Evolutionary conservation across 257 asterid species (phyloP).

Genomic region (Phtheirospermum japonicum): DNA sequence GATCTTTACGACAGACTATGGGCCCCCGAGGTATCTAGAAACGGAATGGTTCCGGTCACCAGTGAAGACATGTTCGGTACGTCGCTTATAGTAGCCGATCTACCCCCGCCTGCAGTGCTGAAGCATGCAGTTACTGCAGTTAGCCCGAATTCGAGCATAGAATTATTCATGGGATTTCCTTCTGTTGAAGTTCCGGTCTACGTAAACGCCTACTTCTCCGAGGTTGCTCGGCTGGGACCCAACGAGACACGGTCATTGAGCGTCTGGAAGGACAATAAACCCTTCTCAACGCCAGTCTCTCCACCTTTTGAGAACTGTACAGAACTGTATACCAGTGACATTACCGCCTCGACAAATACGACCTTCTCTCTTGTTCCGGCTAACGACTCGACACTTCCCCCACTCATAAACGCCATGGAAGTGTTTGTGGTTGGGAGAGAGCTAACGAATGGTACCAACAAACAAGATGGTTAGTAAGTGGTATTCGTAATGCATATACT

Average conservation of each 20-base stretch:
- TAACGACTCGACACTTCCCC: constrained; percentile 50
- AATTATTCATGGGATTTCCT: constrained; percentile 33
- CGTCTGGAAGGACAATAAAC: constrained; percentile 20
- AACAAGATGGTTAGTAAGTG: constrained; percentile 39
- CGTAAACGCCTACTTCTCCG: constrained; percentile 54
- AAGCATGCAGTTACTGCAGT: constrained; percentile 40
- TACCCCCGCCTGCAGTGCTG: constrained; percentile 49
- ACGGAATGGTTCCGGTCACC: not conserved
- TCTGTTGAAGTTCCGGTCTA: constrained; percentile 26
- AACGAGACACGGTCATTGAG: constrained; percentile 39
- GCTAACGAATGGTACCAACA: constrained; percentile 38
- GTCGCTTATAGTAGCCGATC: constrained; percentile 21
- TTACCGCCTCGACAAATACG: constrained; percentile 30
- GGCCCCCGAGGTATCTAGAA: constrained; percentile 31
- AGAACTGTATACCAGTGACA: constrained; percentile 2
- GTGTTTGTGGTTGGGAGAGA: constrained; percentile 34
- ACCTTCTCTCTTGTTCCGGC: constrained; percentile 38
- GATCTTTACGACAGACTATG: constrained; percentile 62
- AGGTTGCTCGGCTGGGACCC: constrained; percentile 33
- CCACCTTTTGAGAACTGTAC: constrained; percentile 43
- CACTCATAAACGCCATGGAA: constrained; percentile 65
- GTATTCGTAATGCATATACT: not conserved
- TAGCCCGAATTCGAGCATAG: constrained; percentile 17
- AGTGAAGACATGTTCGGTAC: constrained; percentile 20
- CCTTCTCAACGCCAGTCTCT: constrained; percentile 27